Base-by-base conservation (phyloP, 2,329 filamentous ascomycete genomes). In the Aspergillus tubingensis region DNA sequence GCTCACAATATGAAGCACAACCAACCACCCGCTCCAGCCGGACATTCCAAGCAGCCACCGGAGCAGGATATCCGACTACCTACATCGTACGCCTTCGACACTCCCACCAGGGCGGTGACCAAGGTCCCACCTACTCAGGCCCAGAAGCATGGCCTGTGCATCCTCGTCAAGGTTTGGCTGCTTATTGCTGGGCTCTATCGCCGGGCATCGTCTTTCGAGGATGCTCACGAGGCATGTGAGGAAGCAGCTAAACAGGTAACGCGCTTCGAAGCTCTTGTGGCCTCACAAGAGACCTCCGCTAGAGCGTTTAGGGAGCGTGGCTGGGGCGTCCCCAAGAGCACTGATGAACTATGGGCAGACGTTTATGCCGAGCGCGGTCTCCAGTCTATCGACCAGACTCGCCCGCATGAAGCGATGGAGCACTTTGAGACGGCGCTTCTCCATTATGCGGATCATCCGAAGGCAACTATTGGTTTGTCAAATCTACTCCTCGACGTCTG, bases 101-200 rank as follows among this genome's bases (percentile, higher is more conserved):
- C 77, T 11, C 76, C 75, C 1, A 76, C 76, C 15, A 65, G 75
- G 68, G 64, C 78, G 65, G 52, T 82, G 30, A 81, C 83, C 43
- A 79, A 79, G 55, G 84, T 86, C 59, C 77, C 82, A 2, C 74
- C 77, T 19, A 63, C 80, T 8, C 81, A 85, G 62, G 80, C 82
- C 53, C 81, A 84, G 54, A 82, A 82, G 57, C 84, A 86, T 60
- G 83, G 81, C 15, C 77, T 86, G 11, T 80, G 81, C 4, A 72
- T 88, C 10, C 76, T 99, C 15, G 81, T 92, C 19, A 89, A 89
- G 65, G 88, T 97, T 32, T 99, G 95, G 95, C 82, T 97, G 8
- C 89, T 95, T 72, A 92, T 97, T 62, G 90, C 92, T 2, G 90
- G 90, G 0, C 88, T 98, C 65, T 99, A 98, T 72, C 86, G 92